Evolutionary conservation across 768 basidiomycete species (phyloP).

Genomic region (Trametes coccinea): DNA sequence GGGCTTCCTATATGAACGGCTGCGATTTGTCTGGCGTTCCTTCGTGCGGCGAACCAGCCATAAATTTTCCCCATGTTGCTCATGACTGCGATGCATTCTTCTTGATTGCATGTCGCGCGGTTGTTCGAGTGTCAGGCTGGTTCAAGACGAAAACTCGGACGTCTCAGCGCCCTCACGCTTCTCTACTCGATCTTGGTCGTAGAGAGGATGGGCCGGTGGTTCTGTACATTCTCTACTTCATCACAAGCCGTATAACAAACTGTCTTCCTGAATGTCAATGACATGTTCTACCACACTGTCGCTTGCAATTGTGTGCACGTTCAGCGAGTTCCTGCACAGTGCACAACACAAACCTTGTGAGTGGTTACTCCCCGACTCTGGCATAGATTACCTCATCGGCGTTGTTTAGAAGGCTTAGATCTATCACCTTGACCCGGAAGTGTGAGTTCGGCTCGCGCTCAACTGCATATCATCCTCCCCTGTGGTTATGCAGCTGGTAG

Average conservation of each 20-base stretch:
- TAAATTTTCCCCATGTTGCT: conserved; percentile 85
- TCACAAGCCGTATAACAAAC: background rate
- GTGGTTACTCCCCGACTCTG: too few relatives aligned
- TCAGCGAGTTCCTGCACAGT: too few relatives aligned
- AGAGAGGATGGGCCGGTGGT: conserved; percentile 81
- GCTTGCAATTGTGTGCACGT: too few relatives aligned
- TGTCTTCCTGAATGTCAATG: too few relatives aligned
- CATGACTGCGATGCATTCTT: conserved; percentile 55
- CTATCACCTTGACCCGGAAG: too few relatives aligned
- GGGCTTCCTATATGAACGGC: background rate
- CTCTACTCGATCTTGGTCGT: conserved; percentile 40
- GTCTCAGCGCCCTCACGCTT: conserved; percentile 77
- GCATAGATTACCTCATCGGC: too few relatives aligned
- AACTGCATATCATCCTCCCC: too few relatives aligned
- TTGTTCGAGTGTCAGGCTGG: conserved; percentile 90
- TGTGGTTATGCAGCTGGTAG: too few relatives aligned
- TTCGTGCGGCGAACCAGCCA: conserved; percentile 85
- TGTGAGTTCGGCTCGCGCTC: too few relatives aligned
- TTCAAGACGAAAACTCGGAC: conserved; percentile 67
- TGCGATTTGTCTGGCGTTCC: conserved; percentile 20
- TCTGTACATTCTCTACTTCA: conserved; percentile 36
- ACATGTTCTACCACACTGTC: too few relatives aligned
- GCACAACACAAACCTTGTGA: too few relatives aligned
- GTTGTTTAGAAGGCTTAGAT: too few relatives aligned
- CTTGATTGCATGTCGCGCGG: conserved; percentile 46